Conservation (phyloP, 768 basidiomycete genomes). For the Gyrodon lividus region DNA sequence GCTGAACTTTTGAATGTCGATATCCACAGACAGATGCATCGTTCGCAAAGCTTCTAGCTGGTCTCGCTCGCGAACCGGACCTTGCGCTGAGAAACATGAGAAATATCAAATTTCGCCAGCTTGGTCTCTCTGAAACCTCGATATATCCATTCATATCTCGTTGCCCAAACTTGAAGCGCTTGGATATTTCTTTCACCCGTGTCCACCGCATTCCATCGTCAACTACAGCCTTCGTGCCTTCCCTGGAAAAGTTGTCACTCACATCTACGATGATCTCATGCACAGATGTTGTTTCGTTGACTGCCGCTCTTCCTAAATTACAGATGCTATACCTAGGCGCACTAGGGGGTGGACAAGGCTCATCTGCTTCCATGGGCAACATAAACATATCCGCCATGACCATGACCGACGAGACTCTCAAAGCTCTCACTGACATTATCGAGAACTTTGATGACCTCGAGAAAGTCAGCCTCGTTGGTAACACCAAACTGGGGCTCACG, state of each 20-base stretch:
- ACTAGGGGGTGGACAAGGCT: conserved; percentile 48
- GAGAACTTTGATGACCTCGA: conserved; percentile 40
- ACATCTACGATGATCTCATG: conserved; percentile 51
- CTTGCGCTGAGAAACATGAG: conserved; percentile 41
- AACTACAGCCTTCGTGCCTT: neutral
- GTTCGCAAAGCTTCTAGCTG: conserved; percentile 44
- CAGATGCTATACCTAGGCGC: conserved; percentile 57
- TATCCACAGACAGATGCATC: conserved; percentile 53
- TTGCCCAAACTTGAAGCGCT: conserved; percentile 50
- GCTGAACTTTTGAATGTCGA: neutral
- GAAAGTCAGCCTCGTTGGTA: conserved; percentile 60
- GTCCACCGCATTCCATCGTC: conserved; percentile 39
- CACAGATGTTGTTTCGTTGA: conserved; percentile 39
- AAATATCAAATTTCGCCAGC: conserved; percentile 59
- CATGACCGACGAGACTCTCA: conserved; percentile 51
- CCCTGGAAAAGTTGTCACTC: conserved; percentile 61
- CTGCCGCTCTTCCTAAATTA: conserved; percentile 41
- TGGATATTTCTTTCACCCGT: conserved; percentile 67
- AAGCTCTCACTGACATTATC: conserved; percentile 42
- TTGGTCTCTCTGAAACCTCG: conserved; percentile 48
- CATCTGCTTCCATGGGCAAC: conserved; percentile 43
- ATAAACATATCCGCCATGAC: conserved; percentile 52
- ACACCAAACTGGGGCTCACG: conserved; percentile 53
- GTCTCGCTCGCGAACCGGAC: conserved; percentile 18
- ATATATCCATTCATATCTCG: conserved; percentile 40